phyloP scores from a whole-genome alignment of 2,329 filamentous ascomycete genomes.

The Monilinia laxa region DNA sequence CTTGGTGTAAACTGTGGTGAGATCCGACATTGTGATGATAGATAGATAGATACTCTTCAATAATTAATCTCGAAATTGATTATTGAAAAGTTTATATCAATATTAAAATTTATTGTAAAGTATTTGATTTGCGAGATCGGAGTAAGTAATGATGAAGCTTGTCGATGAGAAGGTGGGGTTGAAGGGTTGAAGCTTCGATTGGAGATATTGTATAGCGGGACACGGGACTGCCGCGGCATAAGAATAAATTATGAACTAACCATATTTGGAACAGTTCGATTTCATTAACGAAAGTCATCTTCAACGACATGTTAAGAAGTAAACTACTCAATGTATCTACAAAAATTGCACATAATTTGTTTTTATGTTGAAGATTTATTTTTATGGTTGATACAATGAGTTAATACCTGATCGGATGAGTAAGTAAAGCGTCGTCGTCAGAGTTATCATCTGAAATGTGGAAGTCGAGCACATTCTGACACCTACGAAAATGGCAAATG shows the following conservation, averaged over 20 bases:
- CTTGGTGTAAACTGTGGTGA: constrained; percentile 39
- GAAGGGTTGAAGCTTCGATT: background rate
- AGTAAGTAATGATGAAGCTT: background rate
- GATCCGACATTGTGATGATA: constrained; percentile 37
- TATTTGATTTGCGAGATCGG: constrained; percentile 21
- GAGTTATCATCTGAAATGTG: background rate
- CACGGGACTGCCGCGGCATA: background rate
- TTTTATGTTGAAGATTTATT: background rate
- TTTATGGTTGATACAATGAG: constrained; percentile 18
- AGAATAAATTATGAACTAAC: background rate
- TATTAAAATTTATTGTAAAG: background rate
- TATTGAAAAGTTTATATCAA: too few relatives aligned
- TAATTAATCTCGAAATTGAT: background rate
- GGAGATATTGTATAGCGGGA: constrained; percentile 2
- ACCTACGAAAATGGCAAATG: constrained; percentile 2
- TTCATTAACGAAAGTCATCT: constrained; percentile 21
- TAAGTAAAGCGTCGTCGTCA: background rate
- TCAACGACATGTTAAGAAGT: constrained; percentile 38
- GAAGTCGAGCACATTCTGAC: constrained; percentile 5
- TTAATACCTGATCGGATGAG: constrained; percentile 35
- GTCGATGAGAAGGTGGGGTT: constrained; percentile 18
- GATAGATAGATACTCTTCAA: constrained; percentile 2
- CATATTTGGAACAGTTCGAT: constrained; percentile 18
- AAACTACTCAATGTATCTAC: constrained; percentile 27
- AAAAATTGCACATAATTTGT: constrained; percentile 23